Percentiles rank a stretch among this genome's conserved stretches.
Evolutionary conservation across 2,329 filamentous ascomycete species (phyloP).

Genomic region (Colletotrichum musae): DNA sequence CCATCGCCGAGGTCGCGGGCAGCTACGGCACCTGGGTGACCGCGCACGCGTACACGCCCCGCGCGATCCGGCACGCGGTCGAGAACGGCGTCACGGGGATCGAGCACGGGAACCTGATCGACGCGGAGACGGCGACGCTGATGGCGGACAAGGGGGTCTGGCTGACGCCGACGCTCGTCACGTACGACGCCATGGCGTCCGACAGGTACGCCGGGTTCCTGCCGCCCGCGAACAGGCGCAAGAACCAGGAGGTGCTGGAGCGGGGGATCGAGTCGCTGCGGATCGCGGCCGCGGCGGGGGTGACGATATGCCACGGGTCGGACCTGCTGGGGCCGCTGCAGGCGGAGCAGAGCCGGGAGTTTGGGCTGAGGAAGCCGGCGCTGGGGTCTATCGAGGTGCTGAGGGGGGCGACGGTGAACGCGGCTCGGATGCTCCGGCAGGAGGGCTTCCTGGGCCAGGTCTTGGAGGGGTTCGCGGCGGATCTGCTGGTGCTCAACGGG

Average conservation of each 20-base stretch:
- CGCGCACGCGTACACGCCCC: constrained; percentile 70
- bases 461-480: constrained; percentile 64
- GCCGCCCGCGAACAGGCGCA: constrained; percentile 59
- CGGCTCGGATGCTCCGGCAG: constrained; percentile 63
- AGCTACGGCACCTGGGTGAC: constrained; percentile 68
- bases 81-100: constrained; percentile 69
- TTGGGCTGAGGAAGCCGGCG: constrained; percentile 47
- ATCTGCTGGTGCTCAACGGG: constrained; percentile 65
- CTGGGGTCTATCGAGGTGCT: constrained; percentile 47
- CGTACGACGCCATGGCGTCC: constrained; percentile 64
- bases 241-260: constrained; percentile 65
- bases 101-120: constrained; percentile 61
- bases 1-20: constrained; percentile 65
- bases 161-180: constrained; percentile 68
- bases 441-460: constrained; percentile 65
- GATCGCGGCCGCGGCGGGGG: constrained; percentile 65
- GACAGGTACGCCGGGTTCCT: constrained; percentile 60
- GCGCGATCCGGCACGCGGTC: constrained; percentile 68
- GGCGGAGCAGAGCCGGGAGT: constrained; percentile 51
- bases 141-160: constrained; percentile 65
- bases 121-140: constrained; percentile 59
- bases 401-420: constrained; percentile 58
- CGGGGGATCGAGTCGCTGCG: constrained; percentile 62
- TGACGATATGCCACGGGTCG: constrained; percentile 69
- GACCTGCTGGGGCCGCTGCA: constrained; percentile 51